Conservation (phyloP, 202 grass and related monocot species). For the Musa balbisiana region DNA sequence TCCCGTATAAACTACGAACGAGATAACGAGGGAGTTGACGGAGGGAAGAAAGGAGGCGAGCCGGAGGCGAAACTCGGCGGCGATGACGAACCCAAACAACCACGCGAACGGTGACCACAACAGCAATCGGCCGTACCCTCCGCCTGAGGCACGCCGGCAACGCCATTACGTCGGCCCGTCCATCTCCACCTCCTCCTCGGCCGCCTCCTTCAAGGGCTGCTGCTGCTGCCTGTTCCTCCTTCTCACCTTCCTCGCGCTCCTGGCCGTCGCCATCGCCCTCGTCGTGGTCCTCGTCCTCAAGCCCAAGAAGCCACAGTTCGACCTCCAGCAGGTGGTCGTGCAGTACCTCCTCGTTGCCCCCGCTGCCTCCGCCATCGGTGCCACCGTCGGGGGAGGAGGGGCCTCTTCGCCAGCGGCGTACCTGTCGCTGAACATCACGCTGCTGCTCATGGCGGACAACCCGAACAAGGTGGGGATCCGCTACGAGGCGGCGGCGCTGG, state of each 20-base stretch:
- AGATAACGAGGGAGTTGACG: neutral
- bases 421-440: constrained; percentile 85
- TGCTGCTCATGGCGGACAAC: constrained; percentile 76
- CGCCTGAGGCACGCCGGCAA: constrained; percentile 35
- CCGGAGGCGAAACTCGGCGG: neutral
- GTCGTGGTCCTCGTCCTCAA: constrained; percentile 80
- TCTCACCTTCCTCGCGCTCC: constrained; percentile 58
- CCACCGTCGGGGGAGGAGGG: constrained; percentile 11
- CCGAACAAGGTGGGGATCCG: constrained; percentile 89
- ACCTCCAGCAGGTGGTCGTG: constrained; percentile 90
- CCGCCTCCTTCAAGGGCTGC: constrained; percentile 37
- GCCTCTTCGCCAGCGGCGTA: constrained; percentile 31
- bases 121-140: neutral
- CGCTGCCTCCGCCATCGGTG: constrained; percentile 27
- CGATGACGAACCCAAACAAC: constrained; percentile 47
- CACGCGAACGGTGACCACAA: constrained; percentile 24
- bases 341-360: constrained; percentile 82
- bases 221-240: constrained; percentile 91
- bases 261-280: constrained; percentile 64
- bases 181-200: neutral
- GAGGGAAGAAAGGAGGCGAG: neutral
- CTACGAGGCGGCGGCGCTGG: constrained; percentile 57
- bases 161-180: constrained; percentile 42
- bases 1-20: too few relatives aligned
- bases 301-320: constrained; percentile 87